Base-by-base conservation (phyloP, 2,329 filamentous ascomycete species). In the Monosporascus sp. region DNA sequence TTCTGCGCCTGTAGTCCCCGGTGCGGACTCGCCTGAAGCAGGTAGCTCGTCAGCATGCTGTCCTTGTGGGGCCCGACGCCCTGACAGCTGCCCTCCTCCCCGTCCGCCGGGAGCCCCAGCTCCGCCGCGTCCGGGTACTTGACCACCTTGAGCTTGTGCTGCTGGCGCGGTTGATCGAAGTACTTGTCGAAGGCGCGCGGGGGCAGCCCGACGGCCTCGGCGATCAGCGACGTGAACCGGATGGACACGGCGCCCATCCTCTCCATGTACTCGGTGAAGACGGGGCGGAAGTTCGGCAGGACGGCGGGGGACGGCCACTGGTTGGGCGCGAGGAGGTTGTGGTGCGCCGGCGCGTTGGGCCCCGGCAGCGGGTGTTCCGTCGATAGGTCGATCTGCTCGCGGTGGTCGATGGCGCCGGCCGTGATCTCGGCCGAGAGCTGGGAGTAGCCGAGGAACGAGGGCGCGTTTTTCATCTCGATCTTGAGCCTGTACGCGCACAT, bases 71-170 rank as follows among this genome's bases (percentile, higher is more conserved):
- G 88, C 0, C 89, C 89, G 0, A 92, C 87, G 61, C 75, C 83
- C 60, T 85, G 83, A 37, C 77, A 76, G 58, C 78, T 68, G 22
- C 63, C 67, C 25, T 60, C 58, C 3, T 53, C 65, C 39, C 67
- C 72, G 3, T 65, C 68, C 20, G 59, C 68, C 3, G 37, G 2
- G 3, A 77, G 67, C 0, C 78, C 81, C 1, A 88, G 72, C 66
- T 83, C 78, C n/a, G 73, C 70, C 14, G 81, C 69, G 66, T 94
- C 90, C 0, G 90, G 90, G 65, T 94, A 95, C 73, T 89, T 90
- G 55, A 95, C 86, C 55, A 96, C 86, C 75, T 96, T 96, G 63
- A 95, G 79, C 75, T 95, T 95, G 74, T 95, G 89, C 72, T 94
- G 90, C 74, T 82, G 76, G 60, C 80, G 69, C 20, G n/a, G n/a